Conservation (phyloP, 805 yeast species). For the Saturnispora serradocipensis region DNA sequence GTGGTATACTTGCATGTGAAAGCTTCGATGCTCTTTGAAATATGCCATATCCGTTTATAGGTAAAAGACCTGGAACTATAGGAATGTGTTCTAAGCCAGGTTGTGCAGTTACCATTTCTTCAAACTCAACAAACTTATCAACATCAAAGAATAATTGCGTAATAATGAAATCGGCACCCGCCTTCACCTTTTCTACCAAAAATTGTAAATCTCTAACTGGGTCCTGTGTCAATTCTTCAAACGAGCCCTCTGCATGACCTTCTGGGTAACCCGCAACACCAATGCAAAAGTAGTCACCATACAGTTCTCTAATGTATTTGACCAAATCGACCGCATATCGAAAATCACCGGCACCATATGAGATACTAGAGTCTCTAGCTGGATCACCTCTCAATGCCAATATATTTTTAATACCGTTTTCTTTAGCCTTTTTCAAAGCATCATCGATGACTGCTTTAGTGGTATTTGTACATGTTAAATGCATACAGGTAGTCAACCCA, state of each 20-base stretch:
- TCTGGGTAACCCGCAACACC: conserved; percentile 99
- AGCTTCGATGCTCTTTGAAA: conserved; percentile 84
- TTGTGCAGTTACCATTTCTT: conserved; percentile 35
- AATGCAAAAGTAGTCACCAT: conserved; percentile 79
- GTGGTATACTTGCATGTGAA: conserved; percentile 79
- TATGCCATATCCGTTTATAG: conserved; percentile 73
- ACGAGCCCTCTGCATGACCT: conserved; percentile 89
- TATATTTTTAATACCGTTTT: conserved; percentile 76
- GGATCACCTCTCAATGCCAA: conserved; percentile 95
- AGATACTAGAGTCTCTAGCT: conserved; percentile 52
- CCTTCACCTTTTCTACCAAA: conserved; percentile 74
- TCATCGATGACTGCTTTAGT: conserved; percentile 65
- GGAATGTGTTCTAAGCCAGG: conserved; percentile 38
- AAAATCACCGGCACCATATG: conserved; percentile 49
- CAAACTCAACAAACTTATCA: conserved; percentile 64
- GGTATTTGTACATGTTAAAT: conserved; percentile 93
- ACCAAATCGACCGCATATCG: conserved; percentile 81
- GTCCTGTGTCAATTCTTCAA: conserved; percentile 49
- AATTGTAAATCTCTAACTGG: conserved; percentile 65
- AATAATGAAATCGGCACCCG: conserved; percentile 91
- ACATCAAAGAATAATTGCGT: conserved; percentile 89
- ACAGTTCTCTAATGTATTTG: conserved; percentile 55
- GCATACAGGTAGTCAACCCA: conserved; percentile 85
- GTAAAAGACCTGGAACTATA: conserved; percentile 84
- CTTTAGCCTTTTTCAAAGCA: conserved; percentile 64